Percentiles rank a stretch among this genome's conserved stretches.
These are phyloP conservation scores for Fraxinus velutina DNA, from an alignment of 305 asterid genomes.

Conservation along the genomic window DNA sequence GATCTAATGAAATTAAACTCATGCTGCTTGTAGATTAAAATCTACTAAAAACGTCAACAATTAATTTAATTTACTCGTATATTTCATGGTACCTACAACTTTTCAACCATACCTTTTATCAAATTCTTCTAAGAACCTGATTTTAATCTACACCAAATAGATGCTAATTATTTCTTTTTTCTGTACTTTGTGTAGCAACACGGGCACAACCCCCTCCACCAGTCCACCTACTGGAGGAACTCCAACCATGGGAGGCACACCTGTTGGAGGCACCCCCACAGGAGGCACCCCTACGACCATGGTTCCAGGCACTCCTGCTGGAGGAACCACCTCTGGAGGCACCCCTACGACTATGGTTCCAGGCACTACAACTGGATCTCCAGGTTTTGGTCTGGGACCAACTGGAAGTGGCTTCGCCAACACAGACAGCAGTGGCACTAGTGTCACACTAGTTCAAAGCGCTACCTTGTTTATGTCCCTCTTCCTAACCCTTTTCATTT, in stretches of 20 bases:
- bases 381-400: conserved; percentile 36
- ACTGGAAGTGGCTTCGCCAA: conserved; percentile 29
- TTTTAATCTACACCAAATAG: background rate
- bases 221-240: conserved; percentile 28
- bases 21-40: too few species aligned
- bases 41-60: too few species aligned
- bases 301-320: background rate
- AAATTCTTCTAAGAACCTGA: background rate
- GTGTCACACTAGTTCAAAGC: conserved; percentile 8
- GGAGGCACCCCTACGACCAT: conserved; percentile 13
- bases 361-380: conserved; percentile 5
- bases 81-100: background rate
- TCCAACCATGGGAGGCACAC: conserved; percentile 26
- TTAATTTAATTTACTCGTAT: too few species aligned
- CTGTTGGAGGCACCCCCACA: conserved; percentile 23
- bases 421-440: conserved; percentile 18
- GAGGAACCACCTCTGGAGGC: background rate
- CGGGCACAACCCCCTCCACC: background rate
- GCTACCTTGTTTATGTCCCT: conserved; percentile 10
- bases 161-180: background rate
- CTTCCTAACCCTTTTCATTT: conserved; percentile 21
- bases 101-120: background rate
- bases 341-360: conserved; percentile 18
- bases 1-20: too few species aligned
- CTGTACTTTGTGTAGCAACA: background rate